Evolutionary conservation across 2,329 filamentous ascomycete species (phyloP).

Genomic region (Setomelanomma holmii): DNA sequence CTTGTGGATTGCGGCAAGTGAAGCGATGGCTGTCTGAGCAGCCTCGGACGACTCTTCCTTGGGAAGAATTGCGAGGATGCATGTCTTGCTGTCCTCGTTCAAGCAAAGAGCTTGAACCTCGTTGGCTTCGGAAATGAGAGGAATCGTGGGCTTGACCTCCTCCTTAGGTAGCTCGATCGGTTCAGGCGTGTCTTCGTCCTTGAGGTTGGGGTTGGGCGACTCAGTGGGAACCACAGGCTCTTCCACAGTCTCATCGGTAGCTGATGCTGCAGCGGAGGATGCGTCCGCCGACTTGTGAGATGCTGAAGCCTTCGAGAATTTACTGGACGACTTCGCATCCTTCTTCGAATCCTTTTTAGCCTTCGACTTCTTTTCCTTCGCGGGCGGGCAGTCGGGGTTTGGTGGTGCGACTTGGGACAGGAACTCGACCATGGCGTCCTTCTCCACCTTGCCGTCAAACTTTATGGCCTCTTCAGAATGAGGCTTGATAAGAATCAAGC

Average conservation of each 20-base stretch:
- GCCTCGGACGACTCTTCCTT: constrained; percentile 56
- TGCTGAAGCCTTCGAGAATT: constrained; percentile 59
- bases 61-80: constrained; percentile 69
- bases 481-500: constrained; percentile 79
- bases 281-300: constrained; percentile 60
- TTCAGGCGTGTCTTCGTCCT: constrained; percentile 53
- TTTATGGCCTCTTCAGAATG: constrained; percentile 71
- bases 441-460: constrained; percentile 86
- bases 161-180: constrained; percentile 62
- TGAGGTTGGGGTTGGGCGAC: constrained; percentile 59
- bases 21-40: constrained; percentile 50
- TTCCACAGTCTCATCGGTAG: constrained; percentile 60
- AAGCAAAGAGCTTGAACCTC: constrained; percentile 76
- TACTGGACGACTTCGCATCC: constrained; percentile 55
- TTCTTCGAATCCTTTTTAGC: constrained; percentile 55
- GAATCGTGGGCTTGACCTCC: constrained; percentile 65
- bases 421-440: constrained; percentile 81
- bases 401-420: constrained; percentile 79
- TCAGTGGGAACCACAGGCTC: constrained; percentile 59
- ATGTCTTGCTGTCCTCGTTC: constrained; percentile 77
- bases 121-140: constrained; percentile 67
- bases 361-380: constrained; percentile 54
- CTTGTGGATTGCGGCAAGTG: constrained; percentile 75
- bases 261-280: constrained; percentile 55
- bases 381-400: constrained; percentile 75